Evolutionary conservation across 2,329 filamentous ascomycete genomes (phyloP).

Genomic region (Knoxdaviesia capensis): DNA sequence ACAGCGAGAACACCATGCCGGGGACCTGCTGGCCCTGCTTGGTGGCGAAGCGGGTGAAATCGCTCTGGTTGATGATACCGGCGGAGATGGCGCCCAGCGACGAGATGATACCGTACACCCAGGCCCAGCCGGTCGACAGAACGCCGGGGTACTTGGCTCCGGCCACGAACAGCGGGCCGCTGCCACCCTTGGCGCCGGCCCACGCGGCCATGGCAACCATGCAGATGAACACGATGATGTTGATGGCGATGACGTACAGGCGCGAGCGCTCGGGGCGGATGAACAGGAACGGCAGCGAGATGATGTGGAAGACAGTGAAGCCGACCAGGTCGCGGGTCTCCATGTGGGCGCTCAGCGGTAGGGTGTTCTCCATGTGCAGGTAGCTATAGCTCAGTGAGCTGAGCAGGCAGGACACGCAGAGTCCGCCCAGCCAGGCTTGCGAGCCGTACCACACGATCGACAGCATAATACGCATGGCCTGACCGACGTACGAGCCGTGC

Average conservation of each 20-base stretch:
- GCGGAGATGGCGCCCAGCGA: constrained; percentile 11
- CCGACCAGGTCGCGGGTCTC: constrained; percentile 23
- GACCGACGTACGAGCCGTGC: constrained; percentile 24
- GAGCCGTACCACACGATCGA: constrained; percentile 30
- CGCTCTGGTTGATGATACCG: constrained; percentile 11
- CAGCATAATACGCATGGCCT: constrained; percentile 23
- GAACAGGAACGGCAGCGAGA: constrained; percentile 26
- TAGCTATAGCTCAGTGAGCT: constrained; percentile 25
- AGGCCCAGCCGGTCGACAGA: constrained; percentile 10
- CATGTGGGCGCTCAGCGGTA: constrained; percentile 17
- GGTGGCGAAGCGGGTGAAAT: constrained; percentile 11
- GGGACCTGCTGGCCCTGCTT: constrained; percentile 7
- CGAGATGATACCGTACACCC: constrained; percentile 12
- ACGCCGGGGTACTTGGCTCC: constrained; percentile 6
- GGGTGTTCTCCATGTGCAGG: constrained; percentile 20
- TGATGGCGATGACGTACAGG: constrained; percentile 22
- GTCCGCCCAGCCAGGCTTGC: constrained; percentile 14
- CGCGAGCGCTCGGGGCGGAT: constrained; percentile 29
- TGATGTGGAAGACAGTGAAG: constrained; percentile 28
- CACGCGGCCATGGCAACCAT: constrained; percentile 29
- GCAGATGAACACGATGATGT: constrained; percentile 19
- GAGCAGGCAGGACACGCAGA: constrained; percentile 14
- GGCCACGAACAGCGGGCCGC: constrained; percentile 20
- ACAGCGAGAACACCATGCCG: constrained; percentile 10
- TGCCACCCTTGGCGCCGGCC: constrained; percentile 20